Evolutionary conservation across 495 filamentous ascomycete genomes (phyloP).

Genomic region (Annulohypoxylon bovei): DNA sequence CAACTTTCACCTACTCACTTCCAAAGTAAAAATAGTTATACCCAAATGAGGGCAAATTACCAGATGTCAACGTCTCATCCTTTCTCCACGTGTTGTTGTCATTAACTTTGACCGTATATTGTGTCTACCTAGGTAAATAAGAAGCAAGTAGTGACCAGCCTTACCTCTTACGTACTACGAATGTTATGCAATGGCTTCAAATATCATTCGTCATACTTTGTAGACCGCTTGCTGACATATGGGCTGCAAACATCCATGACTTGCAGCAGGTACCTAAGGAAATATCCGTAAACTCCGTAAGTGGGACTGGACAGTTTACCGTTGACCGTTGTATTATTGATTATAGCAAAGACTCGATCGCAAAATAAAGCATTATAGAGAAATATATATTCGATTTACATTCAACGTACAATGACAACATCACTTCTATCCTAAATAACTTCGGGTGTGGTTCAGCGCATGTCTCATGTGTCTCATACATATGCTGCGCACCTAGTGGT

Average conservation of each 20-base stretch:
- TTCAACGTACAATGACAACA: neutral
- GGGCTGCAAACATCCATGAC: neutral
- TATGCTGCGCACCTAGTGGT: neutral
- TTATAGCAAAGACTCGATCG: neutral
- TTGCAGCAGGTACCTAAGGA: neutral
- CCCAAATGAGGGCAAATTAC: too few relatives aligned
- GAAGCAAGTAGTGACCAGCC: neutral
- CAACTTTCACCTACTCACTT: neutral
- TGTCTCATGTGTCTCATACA: slow-evolving; percentile 4
- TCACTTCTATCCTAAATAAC: neutral
- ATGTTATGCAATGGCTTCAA: neutral
- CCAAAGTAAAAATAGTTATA: too few relatives aligned
- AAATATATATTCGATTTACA: neutral
- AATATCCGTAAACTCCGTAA: neutral
- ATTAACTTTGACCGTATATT: neutral
- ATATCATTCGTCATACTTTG: neutral
- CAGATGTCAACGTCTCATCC: too few relatives aligned
- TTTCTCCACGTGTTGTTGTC: neutral
- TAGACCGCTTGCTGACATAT: neutral
- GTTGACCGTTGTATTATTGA: neutral
- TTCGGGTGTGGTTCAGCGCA: neutral
- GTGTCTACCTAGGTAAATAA: neutral
- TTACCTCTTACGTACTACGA: neutral
- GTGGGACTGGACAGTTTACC: neutral
- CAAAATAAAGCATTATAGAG: neutral